Percentiles rank a stretch among this genome's conserved stretches.
Evolutionary conservation across 202 grass and related monocot species (phyloP).

Genomic region (Musa balbisiana): DNA sequence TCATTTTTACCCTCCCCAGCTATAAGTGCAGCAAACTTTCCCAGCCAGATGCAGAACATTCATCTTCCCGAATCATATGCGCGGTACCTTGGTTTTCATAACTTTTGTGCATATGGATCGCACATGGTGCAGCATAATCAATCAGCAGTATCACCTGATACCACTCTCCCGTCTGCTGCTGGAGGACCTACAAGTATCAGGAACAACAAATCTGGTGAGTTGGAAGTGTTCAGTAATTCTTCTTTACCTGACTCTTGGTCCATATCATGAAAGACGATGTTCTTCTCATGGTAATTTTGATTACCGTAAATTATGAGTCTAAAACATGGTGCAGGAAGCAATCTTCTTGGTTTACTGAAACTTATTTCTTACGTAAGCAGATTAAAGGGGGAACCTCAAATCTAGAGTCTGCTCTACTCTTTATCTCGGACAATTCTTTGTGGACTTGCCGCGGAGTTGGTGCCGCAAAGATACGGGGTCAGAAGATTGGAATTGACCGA

Average conservation of each 20-base stretch:
- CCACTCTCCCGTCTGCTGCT: neutral
- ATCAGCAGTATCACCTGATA: neutral
- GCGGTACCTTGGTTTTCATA: conserved; percentile 27
- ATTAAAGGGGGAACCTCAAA: neutral
- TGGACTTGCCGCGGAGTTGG: neutral
- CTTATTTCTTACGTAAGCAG: neutral
- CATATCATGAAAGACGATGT: neutral
- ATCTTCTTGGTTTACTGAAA: neutral
- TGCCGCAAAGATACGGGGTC: neutral
- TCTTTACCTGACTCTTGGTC: too few relatives aligned
- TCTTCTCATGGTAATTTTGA: neutral
- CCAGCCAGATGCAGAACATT: conserved; percentile 44
- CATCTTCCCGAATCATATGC: conserved; percentile 14
- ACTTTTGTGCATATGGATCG: conserved; percentile 22
- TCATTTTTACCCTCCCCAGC: conserved; percentile 40
- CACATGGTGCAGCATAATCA: conserved; percentile 35
- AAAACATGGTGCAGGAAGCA: neutral
- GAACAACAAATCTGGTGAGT: conserved; percentile 36
- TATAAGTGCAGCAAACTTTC: conserved; percentile 41
- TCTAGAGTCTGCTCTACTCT: neutral
- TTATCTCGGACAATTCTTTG: neutral
- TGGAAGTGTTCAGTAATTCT: too few relatives aligned
- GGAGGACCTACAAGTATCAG: conserved; percentile 14
- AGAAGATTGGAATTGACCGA: neutral
- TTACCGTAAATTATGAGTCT: neutral